Evolutionary conservation across 2,329 filamentous ascomycete genomes (phyloP).

Genomic region (Amylocarpus encephaloides): DNA sequence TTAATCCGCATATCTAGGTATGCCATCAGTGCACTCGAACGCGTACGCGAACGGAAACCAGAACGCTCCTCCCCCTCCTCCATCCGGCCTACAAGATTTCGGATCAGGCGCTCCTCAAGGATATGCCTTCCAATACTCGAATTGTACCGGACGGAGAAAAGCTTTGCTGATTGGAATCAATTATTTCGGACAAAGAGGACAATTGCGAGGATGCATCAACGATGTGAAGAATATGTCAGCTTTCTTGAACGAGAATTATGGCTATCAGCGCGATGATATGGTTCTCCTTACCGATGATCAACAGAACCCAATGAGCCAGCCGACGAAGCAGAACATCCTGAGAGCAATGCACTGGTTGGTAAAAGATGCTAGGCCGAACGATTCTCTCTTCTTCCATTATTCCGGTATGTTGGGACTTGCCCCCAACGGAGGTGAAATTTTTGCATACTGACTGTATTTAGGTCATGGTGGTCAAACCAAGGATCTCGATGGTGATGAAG

Average conservation of each 20-base stretch:
- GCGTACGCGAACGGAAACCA: constrained; percentile 51
- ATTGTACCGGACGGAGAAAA: constrained; percentile 81
- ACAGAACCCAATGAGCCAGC: constrained; percentile 93
- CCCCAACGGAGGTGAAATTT: constrained; percentile 15
- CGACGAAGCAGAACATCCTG: constrained; percentile 89
- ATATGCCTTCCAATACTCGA: constrained; percentile 86
- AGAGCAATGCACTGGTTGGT: constrained; percentile 98
- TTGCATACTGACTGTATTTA: constrained; percentile 26
- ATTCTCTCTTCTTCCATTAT: constrained; percentile 96
- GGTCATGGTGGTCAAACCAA: constrained; percentile 75
- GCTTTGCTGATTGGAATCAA: constrained; percentile 91
- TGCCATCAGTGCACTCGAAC: constrained; percentile 43
- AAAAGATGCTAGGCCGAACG: constrained; percentile 84
- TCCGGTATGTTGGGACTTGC: constrained; percentile 55
- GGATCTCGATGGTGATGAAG: constrained; percentile 72
- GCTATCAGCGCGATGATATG: constrained; percentile 93
- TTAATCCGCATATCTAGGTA: constrained; percentile 26
- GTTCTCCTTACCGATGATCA: constrained; percentile 93
- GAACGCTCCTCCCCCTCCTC: constrained; percentile 56
- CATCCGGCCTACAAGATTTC: constrained; percentile 62
- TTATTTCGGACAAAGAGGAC: constrained; percentile 86
- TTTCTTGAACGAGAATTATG: constrained; percentile 81
- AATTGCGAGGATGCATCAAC: constrained; percentile 90
- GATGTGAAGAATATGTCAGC: constrained; percentile 97
- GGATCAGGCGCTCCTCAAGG: constrained; percentile 71